Conservation (phyloP, 2,329 filamentous ascomycete species). For the Penicillium sp. region DNA sequence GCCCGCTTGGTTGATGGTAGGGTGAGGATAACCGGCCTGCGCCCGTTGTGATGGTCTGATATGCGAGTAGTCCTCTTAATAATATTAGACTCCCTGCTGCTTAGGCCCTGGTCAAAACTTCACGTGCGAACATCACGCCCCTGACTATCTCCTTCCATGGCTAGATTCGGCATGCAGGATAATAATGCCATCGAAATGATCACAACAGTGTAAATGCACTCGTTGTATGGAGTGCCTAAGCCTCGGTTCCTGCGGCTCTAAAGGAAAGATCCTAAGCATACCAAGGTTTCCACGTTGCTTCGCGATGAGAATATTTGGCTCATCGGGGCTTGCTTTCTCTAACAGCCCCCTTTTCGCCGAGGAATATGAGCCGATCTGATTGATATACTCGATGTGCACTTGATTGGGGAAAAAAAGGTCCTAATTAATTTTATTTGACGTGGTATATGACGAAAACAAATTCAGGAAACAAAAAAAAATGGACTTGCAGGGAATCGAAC, state of each 20-base stretch:
- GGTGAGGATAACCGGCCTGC: background rate
- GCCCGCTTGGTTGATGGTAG: background rate
- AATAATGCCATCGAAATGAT: background rate
- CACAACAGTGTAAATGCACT: background rate
- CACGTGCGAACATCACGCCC: background rate
- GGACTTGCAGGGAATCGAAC: slow-evolving; percentile 52
- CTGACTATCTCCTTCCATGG: background rate
- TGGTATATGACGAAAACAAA: background rate
- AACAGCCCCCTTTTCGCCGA: background rate
- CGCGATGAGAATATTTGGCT: background rate
- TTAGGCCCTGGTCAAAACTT: background rate
- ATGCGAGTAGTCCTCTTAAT: background rate
- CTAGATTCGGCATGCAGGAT: background rate
- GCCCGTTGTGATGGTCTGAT: background rate
- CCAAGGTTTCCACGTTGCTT: background rate
- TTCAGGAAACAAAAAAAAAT: slow-evolving; percentile 24
- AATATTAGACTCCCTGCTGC: background rate
- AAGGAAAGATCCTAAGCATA: background rate
- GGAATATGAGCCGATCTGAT: background rate
- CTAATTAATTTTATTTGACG: background rate
- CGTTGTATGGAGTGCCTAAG: background rate
- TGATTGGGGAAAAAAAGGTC: background rate
- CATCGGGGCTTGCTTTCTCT: background rate
- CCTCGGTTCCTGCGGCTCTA: background rate
- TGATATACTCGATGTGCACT: background rate